Conservation (phyloP, 306 rosid species). For the cucumber (Cucumis sativus) region Cucumber_9930_V3 NC_026658.2:23614001-23614500, state of each 20-base stretch:
- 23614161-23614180: neutral
- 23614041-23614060: too few species aligned
- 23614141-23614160: neutral
- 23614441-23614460: too few species aligned
- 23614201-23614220: slow-evolving; percentile 11
- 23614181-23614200: neutral
- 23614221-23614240: slow-evolving; percentile 3
- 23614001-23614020: too few species aligned
- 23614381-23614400: too few species aligned
- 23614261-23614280: neutral
- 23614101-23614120: neutral
- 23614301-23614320: neutral
- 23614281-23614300: neutral
- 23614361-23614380: neutral
- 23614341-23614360: too few species aligned
- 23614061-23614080: neutral
- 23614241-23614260: neutral
- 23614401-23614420: too few species aligned
- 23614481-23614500: neutral
- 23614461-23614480: neutral
- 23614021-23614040: too few species aligned
- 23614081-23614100: neutral
- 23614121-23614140: neutral
- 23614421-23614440: neutral
- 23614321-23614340: too few species aligned